Percentiles rank a stretch among this genome's conserved stretches.
Conservation (phyloP, 2,329 filamentous ascomycete species). For the Ustulina deusta region DNA sequence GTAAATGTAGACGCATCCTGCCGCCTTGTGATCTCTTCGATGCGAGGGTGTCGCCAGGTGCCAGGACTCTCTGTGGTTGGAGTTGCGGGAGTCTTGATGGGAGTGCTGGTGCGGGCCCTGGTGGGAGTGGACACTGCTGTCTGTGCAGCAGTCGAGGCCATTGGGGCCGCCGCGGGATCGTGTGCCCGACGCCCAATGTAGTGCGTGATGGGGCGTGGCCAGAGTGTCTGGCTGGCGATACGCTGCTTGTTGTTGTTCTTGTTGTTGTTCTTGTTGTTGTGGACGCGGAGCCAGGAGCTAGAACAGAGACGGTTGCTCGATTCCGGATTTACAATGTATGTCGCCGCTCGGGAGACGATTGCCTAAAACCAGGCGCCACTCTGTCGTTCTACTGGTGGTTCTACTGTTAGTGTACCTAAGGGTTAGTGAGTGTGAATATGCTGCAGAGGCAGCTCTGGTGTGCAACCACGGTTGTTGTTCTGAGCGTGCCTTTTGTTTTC, state of each 20-base stretch:
- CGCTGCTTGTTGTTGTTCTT: constrained; percentile 18
- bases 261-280: constrained; percentile 31
- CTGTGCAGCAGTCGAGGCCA: constrained; percentile 50
- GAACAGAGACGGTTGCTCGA: neutral
- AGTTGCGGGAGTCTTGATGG: constrained; percentile 50
- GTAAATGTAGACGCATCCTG: constrained; percentile 83
- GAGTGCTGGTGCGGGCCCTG: constrained; percentile 48
- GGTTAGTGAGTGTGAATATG: constrained; percentile 37
- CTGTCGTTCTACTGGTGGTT: neutral
- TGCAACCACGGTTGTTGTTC: constrained; percentile 3
- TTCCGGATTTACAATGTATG: neutral
- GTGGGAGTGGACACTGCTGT: constrained; percentile 58
- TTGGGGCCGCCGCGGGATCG: constrained; percentile 36
- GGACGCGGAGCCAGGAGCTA: constrained; percentile 15
- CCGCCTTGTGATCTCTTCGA: constrained; percentile 86
- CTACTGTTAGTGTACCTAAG: constrained; percentile 38
- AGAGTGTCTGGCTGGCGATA: neutral
- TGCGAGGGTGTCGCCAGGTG: constrained; percentile 89
- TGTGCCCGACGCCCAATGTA: neutral
- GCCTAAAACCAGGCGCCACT: neutral
- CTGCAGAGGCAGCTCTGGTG: constrained; percentile 39
- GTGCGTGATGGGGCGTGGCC: neutral
- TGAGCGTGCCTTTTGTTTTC: constrained; percentile 31
- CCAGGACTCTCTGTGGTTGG: constrained; percentile 70
- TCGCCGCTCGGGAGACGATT: constrained; percentile 20